Base-by-base conservation (phyloP, 192 early-diverging fungal species). In the Podila clonocystis region DNA sequence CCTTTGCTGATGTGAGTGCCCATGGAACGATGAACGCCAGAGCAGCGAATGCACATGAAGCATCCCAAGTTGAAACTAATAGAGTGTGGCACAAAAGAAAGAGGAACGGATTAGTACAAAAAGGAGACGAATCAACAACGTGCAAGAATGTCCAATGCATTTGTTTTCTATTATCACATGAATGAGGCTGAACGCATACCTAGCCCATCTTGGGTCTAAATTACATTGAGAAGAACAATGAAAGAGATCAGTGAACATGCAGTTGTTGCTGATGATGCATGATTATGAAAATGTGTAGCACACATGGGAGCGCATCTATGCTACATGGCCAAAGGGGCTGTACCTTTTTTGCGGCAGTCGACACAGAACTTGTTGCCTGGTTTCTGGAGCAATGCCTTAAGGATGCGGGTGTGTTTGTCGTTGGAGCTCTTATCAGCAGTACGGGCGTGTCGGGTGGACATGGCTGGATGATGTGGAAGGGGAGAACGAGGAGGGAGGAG, bases 1-100 rank as follows among this genome's bases (percentile, higher is more conserved):
- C 93, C 93, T 92, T 94, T 91, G 52, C 89, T 90, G 67, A 95
- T 94, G 75, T 95, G 94, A 26, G 93, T 94, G 58, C 94, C 94
- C 87, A 95, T 89, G 9, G 91, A 93, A 9, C 94, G 89, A 79
- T 95, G 94, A 58, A 92, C 85, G 28, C 94, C 94, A 28, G 90
- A 91, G 67, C 89, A 91, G 20, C 85, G 84, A 65, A 91, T 87
- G 68, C 89, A 91, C 57, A 91, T 79, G 78, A 91, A 91, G 63
- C 88, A 82, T 28, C 89, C 89, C 34, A 91, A 67, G 68, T 91
- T 91, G 74, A 83, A 70, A 38, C 71, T 72, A 48, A 17, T 19
- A 24, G 52, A 1, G 50, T 41, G 7, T 45, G 13, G 41, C 15
- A 12, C 41, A 45, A 45, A 45, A 8, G 36, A 15, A 45, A 45